Base-by-base conservation (phyloP, 768 basidiomycete species). In the Dendrothele bispora region DNA sequence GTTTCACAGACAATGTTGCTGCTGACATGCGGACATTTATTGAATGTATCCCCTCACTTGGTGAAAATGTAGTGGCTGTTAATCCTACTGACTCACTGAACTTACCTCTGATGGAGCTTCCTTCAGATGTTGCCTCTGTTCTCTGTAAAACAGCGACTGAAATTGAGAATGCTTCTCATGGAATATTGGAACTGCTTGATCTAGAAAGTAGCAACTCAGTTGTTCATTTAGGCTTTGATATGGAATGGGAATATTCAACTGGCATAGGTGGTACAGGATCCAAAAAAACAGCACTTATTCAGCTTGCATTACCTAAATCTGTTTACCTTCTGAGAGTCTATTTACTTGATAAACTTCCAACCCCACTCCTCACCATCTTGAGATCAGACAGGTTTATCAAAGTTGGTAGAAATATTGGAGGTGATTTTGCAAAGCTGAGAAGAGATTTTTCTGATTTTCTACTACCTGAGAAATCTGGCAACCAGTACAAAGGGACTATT, bases 181-280 rank as follows among this genome's bases (percentile, higher is more conserved):
- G n/a, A n/a, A n/a, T n/a, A n/a, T n/a, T n/a, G n/a, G n/a, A n/a
- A n/a, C n/a, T n/a, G 24, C n/a, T 46, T 34, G 12, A 39, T 17
- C 4, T 34, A 14, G 12, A 24, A 32, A 43, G 34, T 51, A 44
- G 46, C n/a, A 39, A 11, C n/a, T 37, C 30, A 21, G 26, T 22
- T 5, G 26, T 54, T 20, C 44, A 50, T 36, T 24, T 54, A 45
- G 52, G 52, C 6, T 54, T 54, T 54, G 52, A 54, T 46, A 54
- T 54, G 52, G 52, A 54, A 27, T 54, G 52, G 52, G 52, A 54
- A 22, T 54, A 46, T 42, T 50, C 34, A 25, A 39, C 43, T 50
- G 49, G 44, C 14, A 22, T 17, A 17, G 32, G 37, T 20, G 49
- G 25, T 24, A 22, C 44, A 30, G 52, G 52, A 4, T 28, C 49